These are phyloP conservation scores for Trametes villosa DNA, from an alignment of 768 basidiomycete species.

Conservation along the genomic window DNA sequence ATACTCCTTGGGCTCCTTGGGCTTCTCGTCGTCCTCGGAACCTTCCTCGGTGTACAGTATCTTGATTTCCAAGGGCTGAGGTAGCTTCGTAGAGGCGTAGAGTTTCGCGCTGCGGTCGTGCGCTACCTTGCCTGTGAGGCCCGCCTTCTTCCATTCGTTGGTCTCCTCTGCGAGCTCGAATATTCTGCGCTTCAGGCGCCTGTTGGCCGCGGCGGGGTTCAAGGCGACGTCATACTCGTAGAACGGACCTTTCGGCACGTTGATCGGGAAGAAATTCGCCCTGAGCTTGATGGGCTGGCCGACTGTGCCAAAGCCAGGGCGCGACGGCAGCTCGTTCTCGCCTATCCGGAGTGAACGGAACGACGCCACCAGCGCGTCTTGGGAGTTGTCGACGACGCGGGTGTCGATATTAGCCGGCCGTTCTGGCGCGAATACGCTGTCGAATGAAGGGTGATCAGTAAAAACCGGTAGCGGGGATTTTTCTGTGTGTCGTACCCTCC, in stretches of 20 bases:
- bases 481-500: slow-evolving; percentile 38
- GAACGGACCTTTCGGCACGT: slow-evolving; percentile 49
- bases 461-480: background rate
- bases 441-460: slow-evolving; percentile 6
- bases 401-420: slow-evolving; percentile 52
- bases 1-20: slow-evolving; percentile 39
- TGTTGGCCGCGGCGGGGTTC: slow-evolving; percentile 40
- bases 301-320: slow-evolving; percentile 50
- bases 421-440: slow-evolving; percentile 46
- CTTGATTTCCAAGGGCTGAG: slow-evolving; percentile 45
- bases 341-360: slow-evolving; percentile 36
- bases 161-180: slow-evolving; percentile 53
- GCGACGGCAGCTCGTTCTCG: slow-evolving; percentile 45
- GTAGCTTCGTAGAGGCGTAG: slow-evolving; percentile 45
- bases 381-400: slow-evolving; percentile 50
- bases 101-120: slow-evolving; percentile 54
- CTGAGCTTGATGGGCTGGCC: slow-evolving; percentile 52
- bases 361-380: slow-evolving; percentile 47
- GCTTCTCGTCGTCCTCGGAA: slow-evolving; percentile 38
- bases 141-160: slow-evolving; percentile 44
- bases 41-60: slow-evolving; percentile 53
- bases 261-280: slow-evolving; percentile 56
- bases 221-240: slow-evolving; percentile 54
- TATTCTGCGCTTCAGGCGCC: slow-evolving; percentile 50
- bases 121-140: slow-evolving; percentile 46